These are phyloP conservation scores for Letharia columbiana DNA, from an alignment of 495 filamentous ascomycete species.

Conservation along the genomic window DNA sequence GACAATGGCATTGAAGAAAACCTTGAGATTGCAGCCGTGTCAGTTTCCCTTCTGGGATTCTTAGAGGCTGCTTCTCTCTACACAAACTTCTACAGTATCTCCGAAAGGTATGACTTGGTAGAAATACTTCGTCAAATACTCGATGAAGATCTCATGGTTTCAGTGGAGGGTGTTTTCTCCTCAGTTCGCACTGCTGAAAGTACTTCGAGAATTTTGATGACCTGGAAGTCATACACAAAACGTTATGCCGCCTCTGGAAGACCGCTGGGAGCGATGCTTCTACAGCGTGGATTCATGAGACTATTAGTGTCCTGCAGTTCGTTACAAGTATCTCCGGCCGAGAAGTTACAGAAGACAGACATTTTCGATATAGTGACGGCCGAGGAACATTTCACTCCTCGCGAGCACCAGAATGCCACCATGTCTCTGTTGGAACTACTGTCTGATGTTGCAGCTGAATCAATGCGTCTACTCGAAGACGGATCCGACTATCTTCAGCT, in stretches of 20 bases:
- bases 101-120: constrained; percentile 62
- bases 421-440: constrained; percentile 54
- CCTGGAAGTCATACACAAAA: constrained; percentile 78
- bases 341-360: constrained; percentile 50
- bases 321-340: constrained; percentile 52
- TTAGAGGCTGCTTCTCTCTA: constrained; percentile 68
- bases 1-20: constrained; percentile 51
- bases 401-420: constrained; percentile 37
- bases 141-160: constrained; percentile 71
- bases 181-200: constrained; percentile 59
- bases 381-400: constrained; percentile 29
- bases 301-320: constrained; percentile 74
- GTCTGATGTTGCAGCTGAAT: constrained; percentile 65
- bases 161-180: constrained; percentile 79
- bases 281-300: constrained; percentile 78
- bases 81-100: constrained; percentile 66
- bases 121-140: constrained; percentile 60
- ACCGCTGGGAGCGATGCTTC: constrained; percentile 83
- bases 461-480: constrained; percentile 80
- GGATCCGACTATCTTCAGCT: constrained; percentile 81
- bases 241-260: constrained; percentile 71
- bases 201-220: constrained; percentile 43
- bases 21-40: constrained; percentile 59
- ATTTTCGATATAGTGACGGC: constrained; percentile 70
- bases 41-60: constrained; percentile 80